Conservation (phyloP, 192 early-diverging fungal species). For the Coemansia sp. region DNA sequence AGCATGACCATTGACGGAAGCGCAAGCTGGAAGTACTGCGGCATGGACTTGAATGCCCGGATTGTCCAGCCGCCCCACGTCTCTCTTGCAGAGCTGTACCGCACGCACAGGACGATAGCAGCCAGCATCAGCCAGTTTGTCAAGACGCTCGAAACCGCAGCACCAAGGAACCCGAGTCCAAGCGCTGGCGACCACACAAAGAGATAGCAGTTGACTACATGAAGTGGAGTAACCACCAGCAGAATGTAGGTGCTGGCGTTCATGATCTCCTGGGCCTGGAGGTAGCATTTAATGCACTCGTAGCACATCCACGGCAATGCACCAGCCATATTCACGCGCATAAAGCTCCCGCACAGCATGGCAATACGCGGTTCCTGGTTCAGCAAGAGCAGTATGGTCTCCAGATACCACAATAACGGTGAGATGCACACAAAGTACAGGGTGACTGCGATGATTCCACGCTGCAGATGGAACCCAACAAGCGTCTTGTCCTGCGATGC, state of each 20-base stretch:
- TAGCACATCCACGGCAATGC: slow-evolving; percentile 75
- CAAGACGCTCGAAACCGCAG: slow-evolving; percentile 53
- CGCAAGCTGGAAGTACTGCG: slow-evolving; percentile 64
- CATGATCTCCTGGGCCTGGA: slow-evolving; percentile 93
- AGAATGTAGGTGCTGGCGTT: slow-evolving; percentile 76
- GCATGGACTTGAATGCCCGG: slow-evolving; percentile 36
- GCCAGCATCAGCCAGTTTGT: slow-evolving; percentile 75
- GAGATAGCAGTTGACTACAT: slow-evolving; percentile 71
- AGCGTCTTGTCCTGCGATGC: too few relatives aligned
- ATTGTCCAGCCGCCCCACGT: slow-evolving; percentile 56
- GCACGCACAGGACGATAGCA: slow-evolving; percentile 63
- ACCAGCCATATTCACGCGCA: slow-evolving; percentile 68
- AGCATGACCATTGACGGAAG: slow-evolving; percentile 76
- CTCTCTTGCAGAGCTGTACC: slow-evolving; percentile 53
- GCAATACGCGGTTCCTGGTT: slow-evolving; percentile 76
- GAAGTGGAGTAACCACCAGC: slow-evolving; percentile 68
- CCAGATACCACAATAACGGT: slow-evolving; percentile 71
- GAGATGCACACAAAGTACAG: slow-evolving; percentile 59
- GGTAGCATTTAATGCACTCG: slow-evolving; percentile 82
- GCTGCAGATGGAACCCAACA: too few relatives aligned
- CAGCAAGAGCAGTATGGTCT: slow-evolving; percentile 64
- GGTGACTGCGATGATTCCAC: too few relatives aligned
- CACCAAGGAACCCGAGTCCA: slow-evolving; percentile 61
- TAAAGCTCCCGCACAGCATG: slow-evolving; percentile 64
- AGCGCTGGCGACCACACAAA: slow-evolving; percentile 75